Evolutionary conservation across 805 yeast genomes (phyloP), one percentile per base, ranked within the genome.

Genomic region (Aciculoconidium aculeatum): DNA sequence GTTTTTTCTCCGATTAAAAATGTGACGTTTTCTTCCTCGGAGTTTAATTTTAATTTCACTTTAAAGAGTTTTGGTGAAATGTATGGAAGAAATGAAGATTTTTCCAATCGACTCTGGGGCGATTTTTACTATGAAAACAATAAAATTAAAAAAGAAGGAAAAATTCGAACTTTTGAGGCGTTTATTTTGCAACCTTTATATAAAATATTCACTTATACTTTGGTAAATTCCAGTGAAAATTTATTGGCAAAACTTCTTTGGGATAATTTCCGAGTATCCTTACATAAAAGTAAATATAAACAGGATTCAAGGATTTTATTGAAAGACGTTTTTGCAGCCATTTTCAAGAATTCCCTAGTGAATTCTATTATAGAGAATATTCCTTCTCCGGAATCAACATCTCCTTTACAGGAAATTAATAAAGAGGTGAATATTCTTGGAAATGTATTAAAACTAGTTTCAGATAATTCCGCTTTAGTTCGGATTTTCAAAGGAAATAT

Each of bases 181-280:
- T 80, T 86, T 42, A 66, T 92, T 6, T 55, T 87, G 6, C 75
- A 74, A 15, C 98, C 97, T 2, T 45, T 90, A 8, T 90, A 87
- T 58, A 88, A 90, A 49, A 49, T 88, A 6, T 56, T 78, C 20
- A 65, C 85, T 0, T 66, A 72, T 28, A 64, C 82, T 0, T 46
- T 90, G 7, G 65, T 85, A 0, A 62, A 69, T 19, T 70, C 70
- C 11, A 50, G 55, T 4, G 45, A 42, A 3, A 32, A 37, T 5
- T 57, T 58, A 0, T 47, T 85, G 11, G 47, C 67, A 7, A 32
- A 35, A 3, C 49, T 71, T 13, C 51, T 85, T n/a, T 58, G 64
- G 44, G 44, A 60, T 1, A 56, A 73, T 17, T 76, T 79, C 32
- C 64, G 68, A 4, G 54, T 74, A 13, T 39, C 53, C 2, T 49